Evolutionary conservation across 495 filamentous ascomycete species (phyloP).

Genomic region (Penicillium odoratum): DNA sequence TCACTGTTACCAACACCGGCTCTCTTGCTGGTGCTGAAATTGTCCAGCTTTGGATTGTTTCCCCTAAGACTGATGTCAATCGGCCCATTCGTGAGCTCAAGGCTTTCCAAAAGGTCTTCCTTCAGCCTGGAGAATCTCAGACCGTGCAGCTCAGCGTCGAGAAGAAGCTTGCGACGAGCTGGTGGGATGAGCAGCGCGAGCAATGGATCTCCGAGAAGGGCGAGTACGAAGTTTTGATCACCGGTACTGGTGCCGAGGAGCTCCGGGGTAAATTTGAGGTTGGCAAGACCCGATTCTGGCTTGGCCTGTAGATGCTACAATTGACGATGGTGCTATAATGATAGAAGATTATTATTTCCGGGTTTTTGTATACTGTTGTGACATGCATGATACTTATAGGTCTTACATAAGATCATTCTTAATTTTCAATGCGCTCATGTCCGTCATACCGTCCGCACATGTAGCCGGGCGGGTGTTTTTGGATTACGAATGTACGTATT

Average conservation of each 20-base stretch:
- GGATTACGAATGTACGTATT: neutral
- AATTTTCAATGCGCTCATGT: neutral
- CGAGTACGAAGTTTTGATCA: constrained; percentile 64
- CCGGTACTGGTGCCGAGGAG: constrained; percentile 47
- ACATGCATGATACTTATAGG: neutral
- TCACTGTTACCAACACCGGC: constrained; percentile 71
- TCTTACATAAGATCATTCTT: neutral
- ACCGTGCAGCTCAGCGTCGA: constrained; percentile 64
- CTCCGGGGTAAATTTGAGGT: constrained; percentile 51
- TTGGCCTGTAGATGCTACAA: constrained; percentile 32
- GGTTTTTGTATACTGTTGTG: neutral
- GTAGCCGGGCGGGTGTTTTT: neutral
- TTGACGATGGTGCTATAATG: neutral
- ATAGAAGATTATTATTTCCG: neutral
- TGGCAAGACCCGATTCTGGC: constrained; percentile 60
- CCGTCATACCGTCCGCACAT: no score
- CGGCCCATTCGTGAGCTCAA: constrained; percentile 77
- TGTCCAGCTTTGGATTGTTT: constrained; percentile 72
- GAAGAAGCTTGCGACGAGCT: constrained; percentile 74
- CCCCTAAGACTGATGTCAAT: constrained; percentile 55
- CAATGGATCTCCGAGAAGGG: constrained; percentile 82
- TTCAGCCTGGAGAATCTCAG: constrained; percentile 69
- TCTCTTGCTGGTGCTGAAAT: constrained; percentile 66
- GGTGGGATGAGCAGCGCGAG: constrained; percentile 69
- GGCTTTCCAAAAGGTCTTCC: constrained; percentile 74